Conservation (phyloP, 768 basidiomycete genomes). For the Amanita rimosa region DNA sequence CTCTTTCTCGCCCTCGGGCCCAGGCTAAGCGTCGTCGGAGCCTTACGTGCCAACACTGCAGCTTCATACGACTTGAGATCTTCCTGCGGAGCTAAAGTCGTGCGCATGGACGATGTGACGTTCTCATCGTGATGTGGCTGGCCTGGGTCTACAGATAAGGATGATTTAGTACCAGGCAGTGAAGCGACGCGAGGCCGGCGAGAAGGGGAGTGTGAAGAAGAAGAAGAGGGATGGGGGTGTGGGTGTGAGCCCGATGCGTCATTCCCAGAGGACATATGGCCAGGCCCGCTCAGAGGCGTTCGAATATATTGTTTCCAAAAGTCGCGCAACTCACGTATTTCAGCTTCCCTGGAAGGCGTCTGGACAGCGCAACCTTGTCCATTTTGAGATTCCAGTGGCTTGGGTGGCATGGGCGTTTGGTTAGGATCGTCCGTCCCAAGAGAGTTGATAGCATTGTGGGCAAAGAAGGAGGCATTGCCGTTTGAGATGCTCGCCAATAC, state of each 20-base stretch:
- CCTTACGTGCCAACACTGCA: constrained; percentile 59
- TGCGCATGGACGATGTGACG: constrained; percentile 23
- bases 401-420: constrained; percentile 34
- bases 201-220: neutral
- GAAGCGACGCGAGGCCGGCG: constrained; percentile 47
- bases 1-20: constrained; percentile 29
- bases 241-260: neutral
- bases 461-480: constrained; percentile 58
- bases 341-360: constrained; percentile 15
- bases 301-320: constrained; percentile 71
- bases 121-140: constrained; percentile 12
- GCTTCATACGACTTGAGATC: constrained; percentile 66
- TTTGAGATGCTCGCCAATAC: constrained; percentile 49
- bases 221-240: neutral
- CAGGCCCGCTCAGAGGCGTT: constrained; percentile 42
- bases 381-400: constrained; percentile 4
- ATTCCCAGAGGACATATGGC: constrained; percentile 6
- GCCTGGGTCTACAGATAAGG: constrained; percentile 23
- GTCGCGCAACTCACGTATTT: constrained; percentile 43
- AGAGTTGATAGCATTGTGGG: constrained; percentile 13
- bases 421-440: constrained; percentile 25
- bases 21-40: constrained; percentile 47
- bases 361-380: constrained; percentile 2
- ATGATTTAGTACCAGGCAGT: constrained; percentile 61
- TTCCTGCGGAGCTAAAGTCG: constrained; percentile 38